Evolutionary conservation across 805 yeast genomes (phyloP), one percentile per base, ranked within the genome.

Genomic region (Lachancea fermentati): DNA sequence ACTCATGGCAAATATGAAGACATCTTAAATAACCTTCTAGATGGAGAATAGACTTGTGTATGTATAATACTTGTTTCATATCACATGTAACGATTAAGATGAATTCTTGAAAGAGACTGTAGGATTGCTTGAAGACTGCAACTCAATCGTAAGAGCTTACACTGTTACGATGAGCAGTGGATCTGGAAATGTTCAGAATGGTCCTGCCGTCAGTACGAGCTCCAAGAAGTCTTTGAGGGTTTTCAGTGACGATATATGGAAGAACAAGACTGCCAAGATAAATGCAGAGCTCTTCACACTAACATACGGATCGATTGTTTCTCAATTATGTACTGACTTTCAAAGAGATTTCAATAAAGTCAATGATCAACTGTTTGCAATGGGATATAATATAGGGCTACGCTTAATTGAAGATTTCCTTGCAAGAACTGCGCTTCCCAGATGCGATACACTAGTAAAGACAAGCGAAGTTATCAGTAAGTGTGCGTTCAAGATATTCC

Each of bases 301-400:
- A 44, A 91, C 96, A 1, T 93, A 93, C 54, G 98, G 98, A 7
- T 81, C 96, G 2, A 78, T 93, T 35, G 97, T 93, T 35, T 78
- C 95, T 11, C 97, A 91, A 55, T 67, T 93, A 39, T 88, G 96
- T 58, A 77, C 81, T 43, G 97, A 93, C 56, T 81, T 75, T 61
- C 74, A 81, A 40, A 72, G 77, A 47, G 85, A 89, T 60, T 89
- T 86, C 60, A 58, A 56, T 5, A 80, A 80, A 53, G 96, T 93
- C 43, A 93, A 93, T 57, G 68, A 69, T 37, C 95, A 91, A 57
- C 69, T 93, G 36, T 95, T 81, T 54, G 76, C 78, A 48, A 91
- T 93, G 97, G 98, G 98, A 1, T 86, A 89, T 62, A 88, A 85
- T 58, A 93, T 93, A 30, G 98, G 98, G 1, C 67, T 88, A 35